phyloP scores from a whole-genome alignment of 768 basidiomycete species.

The Leucogyrophana mollusca region DNA sequence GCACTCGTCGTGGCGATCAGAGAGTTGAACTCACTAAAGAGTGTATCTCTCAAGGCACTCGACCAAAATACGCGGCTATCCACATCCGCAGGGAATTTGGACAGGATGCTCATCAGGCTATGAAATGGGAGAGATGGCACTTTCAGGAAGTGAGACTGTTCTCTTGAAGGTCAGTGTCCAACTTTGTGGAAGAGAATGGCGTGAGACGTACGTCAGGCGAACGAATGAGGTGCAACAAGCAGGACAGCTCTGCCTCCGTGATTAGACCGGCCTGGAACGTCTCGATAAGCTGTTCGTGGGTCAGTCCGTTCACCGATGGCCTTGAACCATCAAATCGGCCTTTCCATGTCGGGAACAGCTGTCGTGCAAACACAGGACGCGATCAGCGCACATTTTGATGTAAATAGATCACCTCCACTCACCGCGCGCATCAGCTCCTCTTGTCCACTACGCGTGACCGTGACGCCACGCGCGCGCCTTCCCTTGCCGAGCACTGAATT shows the following conservation, averaged over 20 bases:
- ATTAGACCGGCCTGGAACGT: constrained; percentile 66
- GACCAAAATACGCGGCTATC: constrained; percentile 81
- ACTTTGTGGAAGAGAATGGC: not conserved
- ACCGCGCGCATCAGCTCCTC: constrained; percentile 83
- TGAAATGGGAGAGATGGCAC: constrained; percentile 81
- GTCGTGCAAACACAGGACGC: too few relatives aligned
- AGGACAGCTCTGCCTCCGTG: constrained; percentile 63
- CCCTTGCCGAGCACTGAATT: constrained; percentile 70
- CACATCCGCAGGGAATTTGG: constrained; percentile 75
- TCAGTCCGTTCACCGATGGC: constrained; percentile 66
- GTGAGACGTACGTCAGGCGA: constrained; percentile 67
- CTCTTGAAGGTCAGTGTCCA: constrained; percentile 12
- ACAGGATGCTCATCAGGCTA: constrained; percentile 68
- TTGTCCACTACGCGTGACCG: constrained; percentile 76
- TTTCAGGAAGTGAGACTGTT: constrained; percentile 83
- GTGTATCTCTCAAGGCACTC: constrained; percentile 52
- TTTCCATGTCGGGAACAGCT: constrained; percentile 82
- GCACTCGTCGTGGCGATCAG: not conserved
- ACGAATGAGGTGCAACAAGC: constrained; percentile 66
- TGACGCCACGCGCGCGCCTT: constrained; percentile 78
- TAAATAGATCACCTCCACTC: too few relatives aligned
- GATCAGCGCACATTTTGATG: not conserved
- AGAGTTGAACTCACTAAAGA: constrained; percentile 58
- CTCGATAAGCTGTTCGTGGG: constrained; percentile 54
- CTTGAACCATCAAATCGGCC: constrained; percentile 68